Evolutionary conservation across 495 filamentous ascomycete species (phyloP).

Genomic region (Bryoglossum gracile): DNA sequence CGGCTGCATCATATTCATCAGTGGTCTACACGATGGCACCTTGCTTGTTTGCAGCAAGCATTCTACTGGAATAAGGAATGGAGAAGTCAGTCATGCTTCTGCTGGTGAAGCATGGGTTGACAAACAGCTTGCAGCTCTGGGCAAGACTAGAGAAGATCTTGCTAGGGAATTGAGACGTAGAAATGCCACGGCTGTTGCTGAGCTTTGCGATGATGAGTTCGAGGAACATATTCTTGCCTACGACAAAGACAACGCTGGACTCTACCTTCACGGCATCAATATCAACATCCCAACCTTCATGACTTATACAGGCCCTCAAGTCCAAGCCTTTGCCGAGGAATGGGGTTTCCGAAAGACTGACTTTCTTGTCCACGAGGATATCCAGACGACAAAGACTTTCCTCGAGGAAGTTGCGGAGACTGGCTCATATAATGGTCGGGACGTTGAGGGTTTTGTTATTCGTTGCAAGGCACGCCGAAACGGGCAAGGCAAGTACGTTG

Average conservation of each 20-base stretch:
- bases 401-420: constrained; percentile 76
- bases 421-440: constrained; percentile 78
- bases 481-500: constrained; percentile 32
- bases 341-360: constrained; percentile 94
- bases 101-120: constrained; percentile 84
- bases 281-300: constrained; percentile 83
- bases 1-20: constrained; percentile 97
- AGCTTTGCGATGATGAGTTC: constrained; percentile 92
- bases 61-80: constrained; percentile 71
- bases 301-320: constrained; percentile 69
- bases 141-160: constrained; percentile 69
- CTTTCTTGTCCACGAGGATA: constrained; percentile 67
- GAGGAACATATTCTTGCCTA: constrained; percentile 97
- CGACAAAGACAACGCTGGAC: constrained; percentile 69
- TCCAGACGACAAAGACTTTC: constrained; percentile 66
- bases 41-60: constrained; percentile 97
- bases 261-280: constrained; percentile 95
- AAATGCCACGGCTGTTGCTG: constrained; percentile 90
- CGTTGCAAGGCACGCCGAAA: constrained; percentile 63
- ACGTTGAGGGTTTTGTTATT: constrained; percentile 96
- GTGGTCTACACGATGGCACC: constrained; percentile 78
- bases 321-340: constrained; percentile 81
- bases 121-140: constrained; percentile 63
- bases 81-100: constrained; percentile 72
- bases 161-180: constrained; percentile 65